Evolutionary conservation across 108 stramenopile species (phyloP).

Genomic region (Cyclotella cryptica): DNA sequence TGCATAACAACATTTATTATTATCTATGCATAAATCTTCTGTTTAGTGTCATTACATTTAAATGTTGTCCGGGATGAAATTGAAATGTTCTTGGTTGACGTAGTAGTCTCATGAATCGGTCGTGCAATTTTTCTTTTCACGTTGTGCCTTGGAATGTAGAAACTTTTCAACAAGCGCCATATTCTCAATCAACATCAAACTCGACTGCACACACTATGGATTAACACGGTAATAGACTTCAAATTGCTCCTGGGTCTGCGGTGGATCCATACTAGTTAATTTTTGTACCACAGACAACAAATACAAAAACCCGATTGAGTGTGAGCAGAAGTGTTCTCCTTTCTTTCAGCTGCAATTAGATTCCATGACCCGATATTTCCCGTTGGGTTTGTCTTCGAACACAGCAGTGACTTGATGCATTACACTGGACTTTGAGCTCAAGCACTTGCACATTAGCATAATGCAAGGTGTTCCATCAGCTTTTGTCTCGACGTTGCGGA

Average conservation of each 20-base stretch:
- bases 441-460: background rate
- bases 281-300: background rate
- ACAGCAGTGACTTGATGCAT: conserved; percentile 18
- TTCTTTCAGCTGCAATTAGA: conserved; percentile 28
- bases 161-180: background rate
- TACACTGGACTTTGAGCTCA: conserved; percentile 9
- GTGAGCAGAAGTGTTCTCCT: conserved; percentile 22
- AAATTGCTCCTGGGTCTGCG: background rate
- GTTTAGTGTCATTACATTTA: no score
- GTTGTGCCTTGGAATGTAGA: background rate
- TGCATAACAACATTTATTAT: no score
- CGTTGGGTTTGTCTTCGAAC: conserved; percentile 19
- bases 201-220: background rate
- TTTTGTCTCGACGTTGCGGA: conserved; percentile 1
- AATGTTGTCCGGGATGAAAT: no score
- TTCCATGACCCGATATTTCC: conserved; percentile 2
- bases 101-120: no score
- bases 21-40: no score
- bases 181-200: background rate
- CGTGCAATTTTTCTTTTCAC: background rate
- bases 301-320: conserved; percentile 25
- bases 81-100: no score
- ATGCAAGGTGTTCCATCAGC: background rate
- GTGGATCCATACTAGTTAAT: background rate
- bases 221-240: background rate